Evolutionary conservation across 2,329 filamentous ascomycete genomes (phyloP).

Genomic region (Cladosporium sp.): DNA sequence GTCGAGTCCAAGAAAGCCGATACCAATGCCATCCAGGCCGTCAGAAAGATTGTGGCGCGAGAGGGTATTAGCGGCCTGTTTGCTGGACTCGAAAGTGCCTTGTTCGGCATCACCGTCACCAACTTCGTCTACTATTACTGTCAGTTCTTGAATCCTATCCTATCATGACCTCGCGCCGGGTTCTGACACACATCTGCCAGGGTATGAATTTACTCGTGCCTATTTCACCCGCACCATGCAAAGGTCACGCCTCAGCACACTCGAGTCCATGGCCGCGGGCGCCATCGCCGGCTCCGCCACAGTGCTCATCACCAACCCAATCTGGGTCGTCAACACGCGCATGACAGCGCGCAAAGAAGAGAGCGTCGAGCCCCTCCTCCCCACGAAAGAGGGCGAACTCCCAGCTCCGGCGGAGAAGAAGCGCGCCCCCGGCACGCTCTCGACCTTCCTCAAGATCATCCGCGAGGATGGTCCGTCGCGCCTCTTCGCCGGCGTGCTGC

Average conservation of each 20-base stretch:
- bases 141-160: slow-evolving; percentile 22
- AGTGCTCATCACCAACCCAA: slow-evolving; percentile 93
- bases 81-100: slow-evolving; percentile 83
- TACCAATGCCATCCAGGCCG: slow-evolving; percentile 75
- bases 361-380: slow-evolving; percentile 34
- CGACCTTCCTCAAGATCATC: slow-evolving; percentile 74
- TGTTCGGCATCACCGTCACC: slow-evolving; percentile 96
- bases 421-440: slow-evolving; percentile 65
- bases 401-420: slow-evolving; percentile 33
- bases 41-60: slow-evolving; percentile 80
- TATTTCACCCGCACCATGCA: slow-evolving; percentile 76
- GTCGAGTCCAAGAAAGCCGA: slow-evolving; percentile 94
- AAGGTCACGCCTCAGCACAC: slow-evolving; percentile 75
- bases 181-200: slow-evolving; percentile 26
- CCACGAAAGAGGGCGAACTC: slow-evolving; percentile 33
- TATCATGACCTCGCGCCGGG: too few species aligned
- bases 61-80: slow-evolving; percentile 89
- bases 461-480: slow-evolving; percentile 77
- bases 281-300: slow-evolving; percentile 91
- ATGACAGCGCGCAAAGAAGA: slow-evolving; percentile 86
- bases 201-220: slow-evolving; percentile 93
- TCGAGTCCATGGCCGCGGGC: slow-evolving; percentile 92
- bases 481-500: slow-evolving; percentile 87
- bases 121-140: slow-evolving; percentile 99
- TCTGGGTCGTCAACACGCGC: slow-evolving; percentile 98